Evolutionary conservation across 2,329 filamentous ascomycete species (phyloP).

Genomic region (Trichoderma koningii): DNA sequence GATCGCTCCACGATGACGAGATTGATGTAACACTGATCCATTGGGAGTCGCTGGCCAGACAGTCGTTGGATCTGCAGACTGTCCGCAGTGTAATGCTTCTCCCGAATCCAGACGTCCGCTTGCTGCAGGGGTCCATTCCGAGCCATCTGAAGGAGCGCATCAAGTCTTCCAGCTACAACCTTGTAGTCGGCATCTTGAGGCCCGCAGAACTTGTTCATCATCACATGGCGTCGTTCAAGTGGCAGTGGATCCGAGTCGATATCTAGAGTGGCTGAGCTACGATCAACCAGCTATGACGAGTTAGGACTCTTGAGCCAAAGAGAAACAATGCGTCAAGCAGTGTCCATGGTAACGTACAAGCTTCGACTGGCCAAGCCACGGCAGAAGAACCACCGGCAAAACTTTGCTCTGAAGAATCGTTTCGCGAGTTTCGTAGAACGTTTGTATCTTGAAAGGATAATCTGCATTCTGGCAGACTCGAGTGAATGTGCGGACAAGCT

Average conservation of each 20-base stretch:
- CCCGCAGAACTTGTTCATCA: constrained; percentile 37
- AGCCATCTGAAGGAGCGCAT: constrained; percentile 29
- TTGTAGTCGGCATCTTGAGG: constrained; percentile 29
- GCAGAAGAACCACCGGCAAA: constrained; percentile 25
- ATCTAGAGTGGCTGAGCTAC: constrained; percentile 33
- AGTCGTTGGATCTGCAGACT: constrained; percentile 41
- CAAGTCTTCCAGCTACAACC: constrained; percentile 30
- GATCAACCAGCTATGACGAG: constrained; percentile 33
- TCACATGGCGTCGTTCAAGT: constrained; percentile 32
- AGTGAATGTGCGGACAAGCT: constrained; percentile 33
- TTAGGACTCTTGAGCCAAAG: not conserved
- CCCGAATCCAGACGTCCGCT: constrained; percentile 30
- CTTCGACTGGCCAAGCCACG: not conserved
- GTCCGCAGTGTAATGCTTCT: constrained; percentile 32
- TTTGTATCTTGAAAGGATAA: constrained; percentile 27
- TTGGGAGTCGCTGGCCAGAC: constrained; percentile 38
- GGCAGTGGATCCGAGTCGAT: constrained; percentile 32
- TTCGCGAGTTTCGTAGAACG: constrained; percentile 32
- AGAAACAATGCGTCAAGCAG: not conserved
- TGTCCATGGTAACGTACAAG: not conserved
- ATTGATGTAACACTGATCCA: constrained; percentile 46
- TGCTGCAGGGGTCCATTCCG: constrained; percentile 9
- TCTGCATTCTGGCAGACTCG: constrained; percentile 26
- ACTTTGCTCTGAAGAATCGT: constrained; percentile 32
- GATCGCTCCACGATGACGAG: constrained; percentile 40